Evolutionary conservation across 73 alveolate species (phyloP).

Genomic region (Blepharisma japonicum): DNA sequence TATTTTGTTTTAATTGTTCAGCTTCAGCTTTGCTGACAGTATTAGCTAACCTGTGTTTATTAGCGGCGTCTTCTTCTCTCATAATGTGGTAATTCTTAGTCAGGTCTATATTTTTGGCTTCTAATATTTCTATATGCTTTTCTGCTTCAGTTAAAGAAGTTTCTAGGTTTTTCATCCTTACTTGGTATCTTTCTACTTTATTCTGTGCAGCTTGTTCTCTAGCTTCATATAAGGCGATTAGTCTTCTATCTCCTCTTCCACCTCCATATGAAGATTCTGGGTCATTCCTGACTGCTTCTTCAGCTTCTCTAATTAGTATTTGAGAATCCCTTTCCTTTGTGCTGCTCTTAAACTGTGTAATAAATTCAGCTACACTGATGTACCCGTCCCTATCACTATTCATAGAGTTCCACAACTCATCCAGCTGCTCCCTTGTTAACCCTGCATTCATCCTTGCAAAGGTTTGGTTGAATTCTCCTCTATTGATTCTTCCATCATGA

Average conservation of each 20-base stretch:
- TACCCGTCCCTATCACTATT: constrained; percentile 53
- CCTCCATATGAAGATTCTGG: neutral
- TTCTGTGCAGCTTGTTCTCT: constrained; percentile 41
- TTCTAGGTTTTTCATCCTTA: constrained; percentile 39
- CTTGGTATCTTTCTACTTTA: constrained; percentile 31
- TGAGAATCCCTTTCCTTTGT: constrained; percentile 12
- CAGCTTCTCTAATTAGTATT: constrained; percentile 24
- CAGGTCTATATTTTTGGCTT: constrained; percentile 47
- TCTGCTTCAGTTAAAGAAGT: constrained; percentile 33
- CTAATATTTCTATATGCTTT: constrained; percentile 38
- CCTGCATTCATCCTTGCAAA: constrained; percentile 32
- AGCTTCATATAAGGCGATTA: constrained; percentile 47
- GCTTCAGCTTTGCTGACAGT: constrained; percentile 51
- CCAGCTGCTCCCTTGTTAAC: constrained; percentile 40
- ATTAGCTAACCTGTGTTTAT: constrained; percentile 31
- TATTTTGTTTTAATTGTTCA: constrained; percentile 34
- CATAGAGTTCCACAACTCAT: constrained; percentile 41
- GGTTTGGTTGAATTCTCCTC: constrained; percentile 32
- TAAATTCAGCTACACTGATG: constrained; percentile 56
- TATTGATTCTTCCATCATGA: constrained; percentile 35
- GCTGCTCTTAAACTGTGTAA: constrained; percentile 36
- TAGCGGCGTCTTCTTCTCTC: constrained; percentile 29
- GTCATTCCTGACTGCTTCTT: neutral
- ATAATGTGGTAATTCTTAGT: constrained; percentile 36
- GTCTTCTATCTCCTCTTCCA: constrained; percentile 30